A percentile compares a stretch with the other conserved stretches of the same genome.
These are phyloP conservation scores for Candida bentonensis DNA, from an alignment of 805 yeast species.

Conservation along the genomic window DNA sequence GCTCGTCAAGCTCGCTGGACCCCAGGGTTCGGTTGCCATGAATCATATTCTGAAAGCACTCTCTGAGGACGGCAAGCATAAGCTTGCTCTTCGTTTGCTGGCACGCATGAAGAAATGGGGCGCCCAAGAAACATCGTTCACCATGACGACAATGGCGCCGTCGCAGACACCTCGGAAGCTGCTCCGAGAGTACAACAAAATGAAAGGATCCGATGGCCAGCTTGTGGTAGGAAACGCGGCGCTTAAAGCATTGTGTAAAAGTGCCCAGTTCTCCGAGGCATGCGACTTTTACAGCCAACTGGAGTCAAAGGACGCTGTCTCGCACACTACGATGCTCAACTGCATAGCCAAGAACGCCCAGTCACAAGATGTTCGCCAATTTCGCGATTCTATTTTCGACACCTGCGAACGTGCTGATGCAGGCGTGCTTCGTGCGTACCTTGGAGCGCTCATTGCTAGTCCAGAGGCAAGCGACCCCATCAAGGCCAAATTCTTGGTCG, in stretches of 20 bases:
- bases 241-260: neutral
- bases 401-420: neutral
- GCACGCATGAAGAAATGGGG: slow-evolving; percentile 11
- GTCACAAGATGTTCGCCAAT: neutral
- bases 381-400: neutral
- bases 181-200: neutral
- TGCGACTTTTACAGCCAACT: neutral
- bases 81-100: slow-evolving; percentile 6
- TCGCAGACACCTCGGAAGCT: neutral
- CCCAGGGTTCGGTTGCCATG: slow-evolving; percentile 10
- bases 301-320: neutral
- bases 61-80: neutral
- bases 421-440: neutral
- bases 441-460: neutral
- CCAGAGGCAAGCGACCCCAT: neutral
- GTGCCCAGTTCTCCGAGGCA: neutral
- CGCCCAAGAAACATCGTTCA: slow-evolving; percentile 4
- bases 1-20: slow-evolving; percentile 7
- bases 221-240: neutral
- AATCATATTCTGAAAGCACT: slow-evolving; percentile 7
- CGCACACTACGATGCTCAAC: neutral
- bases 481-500: neutral
- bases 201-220: neutral
- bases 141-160: neutral
- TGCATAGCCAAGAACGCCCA: neutral